Base-by-base conservation (phyloP, 306 rosid species). In the Urtica urens region DNA sequence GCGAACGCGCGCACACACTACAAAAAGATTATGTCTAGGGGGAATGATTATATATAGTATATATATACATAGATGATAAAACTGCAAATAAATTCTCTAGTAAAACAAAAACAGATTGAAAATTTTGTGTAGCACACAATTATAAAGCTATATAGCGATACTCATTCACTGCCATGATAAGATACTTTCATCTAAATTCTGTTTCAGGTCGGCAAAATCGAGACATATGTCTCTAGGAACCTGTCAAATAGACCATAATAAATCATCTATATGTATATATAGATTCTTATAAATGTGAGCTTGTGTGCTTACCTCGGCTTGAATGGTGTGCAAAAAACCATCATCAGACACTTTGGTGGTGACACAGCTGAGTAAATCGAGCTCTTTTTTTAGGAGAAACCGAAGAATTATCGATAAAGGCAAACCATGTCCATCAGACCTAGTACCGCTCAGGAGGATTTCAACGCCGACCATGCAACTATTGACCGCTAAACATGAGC, bases 401-500 rank as follows among this genome's bases (percentile, higher is more conserved):
- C 46, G 54, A 9, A 69, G 48, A 11, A 51, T 28, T 45, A 45
- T 57, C 38, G 74, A 62, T 18, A 69, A 27, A 22, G 63, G 37
- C 1, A 44, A 57, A 49, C 28, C 39, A 12, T 8, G 28, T 20
- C 23, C 31, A 4, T 3, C 4, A 38, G 29, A 46, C 21, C 49
- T 23, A 37, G 44, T 28, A 22, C 55, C 44, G 7, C 48, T 56
- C 49, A 77, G 62, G 34, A 59, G 42, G 57, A 78, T 65, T 71
- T 82, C 81, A 49, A 76, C 43, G 6, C 93, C 83, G 1, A 62
- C 67, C 3, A 17, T 35, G 18, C 68, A 72, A 29, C 73, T 71
- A 17, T 60, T 70, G 68, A 78, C 71, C 30, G 21, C 9, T 51
- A 69, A 68, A 30, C 49, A 42, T 6, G 55, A 62, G 37, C 4